These are phyloP conservation scores for Pestalotiopsis fici DNA, from an alignment of 2,329 filamentous ascomycete species.

Conservation along the genomic window DNA sequence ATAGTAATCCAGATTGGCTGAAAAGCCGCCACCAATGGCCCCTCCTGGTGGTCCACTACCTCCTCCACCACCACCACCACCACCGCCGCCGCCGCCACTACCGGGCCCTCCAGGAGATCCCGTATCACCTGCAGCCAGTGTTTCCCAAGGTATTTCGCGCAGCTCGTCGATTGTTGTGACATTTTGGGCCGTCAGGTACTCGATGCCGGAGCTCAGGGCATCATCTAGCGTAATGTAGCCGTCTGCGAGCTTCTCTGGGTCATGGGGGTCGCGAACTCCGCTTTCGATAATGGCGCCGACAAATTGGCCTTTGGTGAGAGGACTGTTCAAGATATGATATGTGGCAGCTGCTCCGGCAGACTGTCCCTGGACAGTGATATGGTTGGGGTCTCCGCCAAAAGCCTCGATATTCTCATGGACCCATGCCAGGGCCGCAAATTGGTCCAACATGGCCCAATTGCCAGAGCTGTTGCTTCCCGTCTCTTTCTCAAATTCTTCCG, in stretches of 20 bases:
- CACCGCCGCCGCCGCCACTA: constrained; percentile 14
- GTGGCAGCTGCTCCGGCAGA: constrained; percentile 17
- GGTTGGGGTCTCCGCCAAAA: constrained; percentile 23
- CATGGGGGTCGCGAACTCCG: constrained; percentile 29
- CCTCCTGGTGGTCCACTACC: constrained; percentile 20
- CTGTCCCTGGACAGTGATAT: constrained; percentile 14
- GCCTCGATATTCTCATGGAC: not conserved
- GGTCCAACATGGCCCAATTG: constrained; percentile 27
- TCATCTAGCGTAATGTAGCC: constrained; percentile 21
- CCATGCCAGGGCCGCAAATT: constrained; percentile 16
- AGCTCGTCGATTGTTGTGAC: constrained; percentile 20
- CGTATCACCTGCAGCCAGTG: constrained; percentile 14
- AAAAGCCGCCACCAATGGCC: constrained; percentile 11
- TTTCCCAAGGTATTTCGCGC: constrained; percentile 17
- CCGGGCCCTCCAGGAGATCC: not conserved
- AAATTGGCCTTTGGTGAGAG: constrained; percentile 22
- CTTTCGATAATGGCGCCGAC: constrained; percentile 31
- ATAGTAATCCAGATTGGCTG: not conserved
- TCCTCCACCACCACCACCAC: no score
- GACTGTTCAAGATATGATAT: constrained; percentile 25
- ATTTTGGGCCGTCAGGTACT: constrained; percentile 17
- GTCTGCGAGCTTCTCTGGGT: constrained; percentile 27
- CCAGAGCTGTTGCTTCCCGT: constrained; percentile 25
- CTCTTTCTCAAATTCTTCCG: constrained; percentile 29
- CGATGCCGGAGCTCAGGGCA: constrained; percentile 17